Percentiles rank a stretch among this genome's conserved stretches.
phyloP scores from a whole-genome alignment of 2,329 filamentous ascomycete species.

The Amauroascus niger region DNA sequence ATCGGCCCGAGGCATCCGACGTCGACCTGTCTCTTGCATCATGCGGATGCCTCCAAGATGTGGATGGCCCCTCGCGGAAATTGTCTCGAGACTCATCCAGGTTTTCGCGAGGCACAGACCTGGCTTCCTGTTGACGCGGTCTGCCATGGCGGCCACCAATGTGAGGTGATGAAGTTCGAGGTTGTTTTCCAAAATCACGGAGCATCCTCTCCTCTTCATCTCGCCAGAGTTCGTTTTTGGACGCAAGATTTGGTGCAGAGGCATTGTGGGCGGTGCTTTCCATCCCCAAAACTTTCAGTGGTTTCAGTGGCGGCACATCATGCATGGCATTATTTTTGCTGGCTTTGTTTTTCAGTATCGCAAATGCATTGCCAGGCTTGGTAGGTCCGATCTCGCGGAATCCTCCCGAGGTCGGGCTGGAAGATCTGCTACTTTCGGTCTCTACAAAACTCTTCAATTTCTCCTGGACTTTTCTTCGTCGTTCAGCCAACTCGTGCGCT shows the following conservation, averaged over 20 bases:
- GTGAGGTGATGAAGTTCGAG: constrained; percentile 33
- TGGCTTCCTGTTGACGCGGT: constrained; percentile 11
- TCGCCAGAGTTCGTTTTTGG: constrained; percentile 28
- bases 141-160: constrained; percentile 22
- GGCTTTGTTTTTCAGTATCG: constrained; percentile 36
- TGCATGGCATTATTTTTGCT: constrained; percentile 27
- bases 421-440: constrained; percentile 33
- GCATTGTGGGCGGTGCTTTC: constrained; percentile 23
- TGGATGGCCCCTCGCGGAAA: constrained; percentile 27
- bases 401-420: constrained; percentile 32
- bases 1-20: constrained; percentile 46
- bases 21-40: constrained; percentile 45
- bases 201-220: constrained; percentile 31
- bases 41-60: constrained; percentile 29
- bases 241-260: constrained; percentile 29
- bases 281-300: constrained; percentile 36
- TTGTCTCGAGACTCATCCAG: constrained; percentile 30
- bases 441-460: constrained; percentile 38
- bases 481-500: constrained; percentile 40
- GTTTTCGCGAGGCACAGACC: constrained; percentile 21
- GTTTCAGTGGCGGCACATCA: constrained; percentile 29
- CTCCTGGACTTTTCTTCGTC: constrained; percentile 40
- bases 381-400: constrained; percentile 23
- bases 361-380: constrained; percentile 36
- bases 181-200: constrained; percentile 26